Evolutionary conservation across 805 yeast species (phyloP).

Genomic region (Brettanomyces naardenensis): DNA sequence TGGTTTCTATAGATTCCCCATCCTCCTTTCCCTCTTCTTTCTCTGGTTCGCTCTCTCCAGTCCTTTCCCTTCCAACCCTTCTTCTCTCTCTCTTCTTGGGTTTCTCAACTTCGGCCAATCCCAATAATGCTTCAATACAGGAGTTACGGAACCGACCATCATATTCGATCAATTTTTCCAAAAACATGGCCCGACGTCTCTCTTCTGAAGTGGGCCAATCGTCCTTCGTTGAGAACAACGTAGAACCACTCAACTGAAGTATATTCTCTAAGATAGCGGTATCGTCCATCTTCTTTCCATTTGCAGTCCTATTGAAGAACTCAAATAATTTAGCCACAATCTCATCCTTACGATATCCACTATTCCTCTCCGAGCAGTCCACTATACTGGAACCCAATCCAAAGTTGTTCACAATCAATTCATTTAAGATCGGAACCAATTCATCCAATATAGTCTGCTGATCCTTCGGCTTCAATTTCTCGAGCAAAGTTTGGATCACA

Average conservation of each 20-base stretch:
- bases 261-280: slow-evolving; percentile 59
- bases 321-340: slow-evolving; percentile 43
- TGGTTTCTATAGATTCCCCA: slow-evolving; percentile 32
- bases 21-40: neutral
- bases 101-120: slow-evolving; percentile 31
- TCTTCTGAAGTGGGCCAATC: slow-evolving; percentile 94
- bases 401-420: slow-evolving; percentile 56
- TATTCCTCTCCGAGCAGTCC: slow-evolving; percentile 53
- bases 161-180: slow-evolving; percentile 65
- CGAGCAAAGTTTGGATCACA: slow-evolving; percentile 65
- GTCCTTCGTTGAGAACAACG: slow-evolving; percentile 72
- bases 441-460: slow-evolving; percentile 55
- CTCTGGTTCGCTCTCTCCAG: neutral
- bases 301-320: slow-evolving; percentile 30
- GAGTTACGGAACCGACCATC: slow-evolving; percentile 53
- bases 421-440: slow-evolving; percentile 58
- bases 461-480: slow-evolving; percentile 54
- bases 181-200: slow-evolving; percentile 66
- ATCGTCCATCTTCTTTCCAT: slow-evolving; percentile 25
- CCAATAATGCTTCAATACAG: slow-evolving; percentile 52
- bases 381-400: slow-evolving; percentile 62
- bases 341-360: slow-evolving; percentile 51
- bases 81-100: neutral
- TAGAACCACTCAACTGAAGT: slow-evolving; percentile 56
- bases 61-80: neutral